Conservation (phyloP, 192 early-diverging fungal genomes). For the Backusella macrospora region DNA sequence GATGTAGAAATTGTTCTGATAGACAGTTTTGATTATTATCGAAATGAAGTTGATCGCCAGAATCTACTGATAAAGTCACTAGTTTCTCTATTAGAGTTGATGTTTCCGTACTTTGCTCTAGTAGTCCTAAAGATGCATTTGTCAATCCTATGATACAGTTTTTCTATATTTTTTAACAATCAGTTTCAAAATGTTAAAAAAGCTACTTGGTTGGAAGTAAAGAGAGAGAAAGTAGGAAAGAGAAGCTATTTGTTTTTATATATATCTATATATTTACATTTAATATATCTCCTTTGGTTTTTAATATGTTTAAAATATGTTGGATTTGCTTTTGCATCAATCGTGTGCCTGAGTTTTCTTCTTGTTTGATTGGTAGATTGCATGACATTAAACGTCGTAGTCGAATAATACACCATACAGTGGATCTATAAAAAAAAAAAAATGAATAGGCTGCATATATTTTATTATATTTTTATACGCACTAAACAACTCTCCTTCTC, state of each 20-base stretch:
- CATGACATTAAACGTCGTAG: neutral
- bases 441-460: too few species aligned
- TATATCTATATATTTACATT: neutral
- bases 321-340: neutral
- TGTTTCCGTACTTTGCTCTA: neutral
- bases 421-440: neutral
- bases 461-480: neutral
- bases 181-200: neutral
- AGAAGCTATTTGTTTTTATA: too few species aligned
- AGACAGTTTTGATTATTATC: neutral
- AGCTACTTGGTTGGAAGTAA: too few species aligned
- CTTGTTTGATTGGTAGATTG: neutral
- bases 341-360: neutral
- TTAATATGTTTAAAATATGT: neutral
- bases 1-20: neutral
- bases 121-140: constrained; percentile 1
- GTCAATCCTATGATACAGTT: neutral
- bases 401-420: constrained; percentile 15
- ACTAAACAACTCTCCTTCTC: neutral
- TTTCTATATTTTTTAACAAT: neutral
- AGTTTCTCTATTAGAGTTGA: constrained; percentile 5
- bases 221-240: neutral
- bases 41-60: neutral
- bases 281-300: neutral
- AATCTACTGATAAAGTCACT: neutral